These are phyloP conservation scores for Cephaloascus fragrans DNA, from an alignment of 805 yeast species.

Conservation along the genomic window DNA sequence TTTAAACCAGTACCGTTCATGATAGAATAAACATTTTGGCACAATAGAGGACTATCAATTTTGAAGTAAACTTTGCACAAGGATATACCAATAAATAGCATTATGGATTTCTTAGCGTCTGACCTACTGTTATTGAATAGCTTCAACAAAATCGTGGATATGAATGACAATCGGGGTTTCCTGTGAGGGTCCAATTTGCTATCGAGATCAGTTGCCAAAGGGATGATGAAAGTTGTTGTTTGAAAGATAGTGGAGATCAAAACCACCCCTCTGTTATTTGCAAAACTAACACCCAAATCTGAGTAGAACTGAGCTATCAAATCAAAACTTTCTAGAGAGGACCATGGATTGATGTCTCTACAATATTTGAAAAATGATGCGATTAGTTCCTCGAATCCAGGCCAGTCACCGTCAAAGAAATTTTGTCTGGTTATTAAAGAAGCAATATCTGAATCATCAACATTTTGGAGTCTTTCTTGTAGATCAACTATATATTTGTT, in stretches of 20 bases:
- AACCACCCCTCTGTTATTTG: conserved; percentile 29
- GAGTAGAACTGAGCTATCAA: conserved; percentile 36
- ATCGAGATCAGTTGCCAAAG: conserved; percentile 34
- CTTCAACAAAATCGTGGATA: conserved; percentile 45
- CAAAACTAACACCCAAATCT: conserved; percentile 38
- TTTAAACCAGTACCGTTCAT: conserved; percentile 41
- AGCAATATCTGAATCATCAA: conserved; percentile 9
- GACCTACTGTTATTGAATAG: conserved; percentile 54
- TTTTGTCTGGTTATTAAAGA: conserved; percentile 12
- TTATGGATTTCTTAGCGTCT: conserved; percentile 35
- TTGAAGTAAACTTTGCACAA: conserved; percentile 49
- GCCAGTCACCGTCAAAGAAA: conserved; percentile 26
- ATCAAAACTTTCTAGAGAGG: conserved; percentile 43
- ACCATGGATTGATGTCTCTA: conserved; percentile 44
- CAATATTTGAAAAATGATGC: conserved; percentile 36
- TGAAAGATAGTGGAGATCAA: conserved; percentile 24
- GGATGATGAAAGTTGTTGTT: conserved; percentile 30
- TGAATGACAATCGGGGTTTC: conserved; percentile 35
- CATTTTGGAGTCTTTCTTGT: conserved; percentile 9
- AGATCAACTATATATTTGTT: conserved; percentile 17
- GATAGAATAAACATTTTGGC: conserved; percentile 54
- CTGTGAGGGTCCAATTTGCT: conserved; percentile 24
- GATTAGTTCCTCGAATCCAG: conserved; percentile 34
- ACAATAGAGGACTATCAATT: conserved; percentile 45
- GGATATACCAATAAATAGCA: conserved; percentile 42